These are phyloP conservation scores for Chaetomium tenue DNA, from an alignment of 495 filamentous ascomycete genomes.

Conservation along the genomic window DNA sequence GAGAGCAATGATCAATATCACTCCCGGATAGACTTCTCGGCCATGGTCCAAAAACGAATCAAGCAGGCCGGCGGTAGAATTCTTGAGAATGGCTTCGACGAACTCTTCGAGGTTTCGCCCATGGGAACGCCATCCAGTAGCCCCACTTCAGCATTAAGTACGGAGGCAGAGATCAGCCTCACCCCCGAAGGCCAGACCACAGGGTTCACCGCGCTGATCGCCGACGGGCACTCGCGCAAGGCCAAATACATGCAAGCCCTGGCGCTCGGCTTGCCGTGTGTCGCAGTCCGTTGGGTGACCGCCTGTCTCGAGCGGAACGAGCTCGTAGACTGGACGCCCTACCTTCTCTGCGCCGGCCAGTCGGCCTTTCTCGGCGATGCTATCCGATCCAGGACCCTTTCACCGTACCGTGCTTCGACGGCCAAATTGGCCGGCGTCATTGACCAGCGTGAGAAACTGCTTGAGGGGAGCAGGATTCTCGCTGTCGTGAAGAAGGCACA, in stretches of 20 bases:
- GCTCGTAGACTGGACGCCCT: conserved; percentile 72
- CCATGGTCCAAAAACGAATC: conserved; percentile 46
- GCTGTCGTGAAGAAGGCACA: conserved; percentile 68
- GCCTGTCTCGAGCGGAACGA: conserved; percentile 61
- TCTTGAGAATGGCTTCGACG: conserved; percentile 74
- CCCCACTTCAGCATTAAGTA: conserved; percentile 21
- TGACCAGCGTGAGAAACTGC: conserved; percentile 55
- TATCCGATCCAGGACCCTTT: conserved; percentile 68
- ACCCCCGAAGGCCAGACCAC: conserved; percentile 51
- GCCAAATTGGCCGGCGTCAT: conserved; percentile 59
- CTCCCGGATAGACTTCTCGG: conserved; percentile 45
- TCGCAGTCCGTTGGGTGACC: conserved; percentile 75
- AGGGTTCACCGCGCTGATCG: conserved; percentile 82
- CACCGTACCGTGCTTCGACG: conserved; percentile 55
- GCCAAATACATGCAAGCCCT: conserved; percentile 95
- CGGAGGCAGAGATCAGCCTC: conserved; percentile 33
- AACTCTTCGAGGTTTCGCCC: conserved; percentile 65
- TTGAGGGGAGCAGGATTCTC: conserved; percentile 67
- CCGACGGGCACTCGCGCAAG: conserved; percentile 82
- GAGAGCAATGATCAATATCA: conserved; percentile 52
- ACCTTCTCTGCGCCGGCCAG: conserved; percentile 83
- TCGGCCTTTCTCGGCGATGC: conserved; percentile 73
- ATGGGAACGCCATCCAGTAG: conserved; percentile 27
- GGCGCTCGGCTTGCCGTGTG: conserved; percentile 81
- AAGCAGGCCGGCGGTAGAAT: conserved; percentile 66